phyloP scores from a whole-genome alignment of 805 yeast species.

The Candida germanica region DNA sequence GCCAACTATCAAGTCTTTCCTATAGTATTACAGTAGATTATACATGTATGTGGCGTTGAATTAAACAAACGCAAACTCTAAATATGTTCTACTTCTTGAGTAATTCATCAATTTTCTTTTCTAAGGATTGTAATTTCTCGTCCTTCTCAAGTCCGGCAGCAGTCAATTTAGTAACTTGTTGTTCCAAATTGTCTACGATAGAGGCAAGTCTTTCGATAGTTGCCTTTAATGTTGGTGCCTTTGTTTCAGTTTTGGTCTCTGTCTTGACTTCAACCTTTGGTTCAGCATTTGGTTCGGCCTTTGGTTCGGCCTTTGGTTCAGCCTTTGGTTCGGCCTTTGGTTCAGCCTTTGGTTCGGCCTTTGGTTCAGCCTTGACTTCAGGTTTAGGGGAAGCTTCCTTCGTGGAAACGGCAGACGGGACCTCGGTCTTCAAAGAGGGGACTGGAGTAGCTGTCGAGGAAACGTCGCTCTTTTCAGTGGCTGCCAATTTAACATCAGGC shows the following conservation, averaged over 20 bases:
- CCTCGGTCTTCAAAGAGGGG: conserved; percentile 11
- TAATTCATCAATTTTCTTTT: conserved; percentile 57
- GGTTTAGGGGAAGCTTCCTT: conserved; percentile 1
- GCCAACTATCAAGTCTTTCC: too few species aligned
- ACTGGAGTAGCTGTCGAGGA: conserved; percentile 10
- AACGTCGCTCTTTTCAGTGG: conserved; percentile 8
- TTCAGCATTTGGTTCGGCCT: conserved; percentile 15
- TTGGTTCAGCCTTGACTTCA: conserved; percentile 6
- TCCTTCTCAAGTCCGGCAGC: conserved; percentile 63
- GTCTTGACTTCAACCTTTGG: conserved; percentile 16
- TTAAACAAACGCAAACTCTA: neutral
- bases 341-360: conserved; percentile 8
- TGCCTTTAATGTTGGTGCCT: conserved; percentile 65
- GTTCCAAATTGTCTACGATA: conserved; percentile 57
- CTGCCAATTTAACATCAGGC: conserved; percentile 8
- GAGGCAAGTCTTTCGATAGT: conserved; percentile 65
- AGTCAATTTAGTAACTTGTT: conserved; percentile 49
- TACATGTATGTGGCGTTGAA: neutral
- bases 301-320: too few species aligned
- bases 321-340: conserved; percentile 7
- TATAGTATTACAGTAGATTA: too few species aligned
- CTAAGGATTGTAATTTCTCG: conserved; percentile 54
- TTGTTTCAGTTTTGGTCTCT: conserved; percentile 21
- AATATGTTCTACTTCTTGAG: conserved; percentile 31
- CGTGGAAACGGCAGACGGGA: conserved; percentile 1